Evolutionary conservation across 2,329 filamentous ascomycete genomes (phyloP), one percentile per base, ranked within the genome.

Genomic region (Pseudonectria foliicola): DNA sequence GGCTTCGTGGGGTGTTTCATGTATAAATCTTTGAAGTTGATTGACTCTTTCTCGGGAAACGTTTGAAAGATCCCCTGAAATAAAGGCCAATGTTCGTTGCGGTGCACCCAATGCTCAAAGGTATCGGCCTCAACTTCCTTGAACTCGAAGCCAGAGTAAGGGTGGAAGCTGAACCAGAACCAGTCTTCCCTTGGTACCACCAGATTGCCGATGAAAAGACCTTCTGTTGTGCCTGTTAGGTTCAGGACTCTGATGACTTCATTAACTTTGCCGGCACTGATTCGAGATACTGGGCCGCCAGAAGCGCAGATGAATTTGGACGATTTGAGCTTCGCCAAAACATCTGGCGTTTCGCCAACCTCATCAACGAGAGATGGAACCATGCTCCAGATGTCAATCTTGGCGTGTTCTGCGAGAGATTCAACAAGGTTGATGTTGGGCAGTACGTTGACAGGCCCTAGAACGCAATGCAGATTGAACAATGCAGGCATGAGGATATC

Each of bases 361-460:
- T 62, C 60, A 13, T 63, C 57, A 1, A 54, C 50, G 12, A 60
- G 50, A 0, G 57, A 61, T 2, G 60, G 60, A 0, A 62, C 51
- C 52, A 63, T 56, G 29, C 52, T 58, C 59, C 59, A 63, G 11
- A 62, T 60, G 24, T 60, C 57, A 21, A 66, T 58, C 8, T 56
- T 55, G 0, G 46, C 50, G 23, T 53, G 39, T 1, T 62, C 55
- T 2, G 54, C 52, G 0, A 66, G 49, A 3, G 35, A 40, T 13
- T 60, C 56, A 0, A 66, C 37, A 0, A 66, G 42, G 2, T 52
- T 45, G 2, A 64, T 48, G 29, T 63, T 63, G 2, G 61, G 59
- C 0, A 64, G 37, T 2, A 62, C 50, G 1, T 47, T 49, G 2
- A 42, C 27, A 1, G 63, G 62, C 0, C 62, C 62, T 15, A 66